These are phyloP conservation scores for Isoetes taiwanensis DNA, from an alignment of 75 land plant genomes.

Conservation along the genomic window DNA sequence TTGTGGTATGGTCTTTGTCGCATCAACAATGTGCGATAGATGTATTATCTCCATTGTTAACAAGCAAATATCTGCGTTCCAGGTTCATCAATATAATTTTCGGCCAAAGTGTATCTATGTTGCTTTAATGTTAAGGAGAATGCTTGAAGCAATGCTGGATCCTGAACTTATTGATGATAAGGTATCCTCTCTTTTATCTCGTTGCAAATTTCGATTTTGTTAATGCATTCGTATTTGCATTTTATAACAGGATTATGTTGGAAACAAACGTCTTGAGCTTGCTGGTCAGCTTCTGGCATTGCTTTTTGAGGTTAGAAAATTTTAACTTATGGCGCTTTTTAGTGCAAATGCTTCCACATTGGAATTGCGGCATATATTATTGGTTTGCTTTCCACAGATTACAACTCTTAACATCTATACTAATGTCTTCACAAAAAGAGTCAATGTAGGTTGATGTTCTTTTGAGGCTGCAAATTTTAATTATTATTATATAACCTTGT, in stretches of 20 bases:
- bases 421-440: too few species aligned
- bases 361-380: neutral
- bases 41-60: neutral
- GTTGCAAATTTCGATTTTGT: too few species aligned
- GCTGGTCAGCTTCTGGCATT: constrained; percentile 88
- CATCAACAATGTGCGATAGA: neutral
- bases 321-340: too few species aligned
- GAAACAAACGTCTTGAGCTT: constrained; percentile 89
- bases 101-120: constrained; percentile 84
- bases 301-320: constrained; percentile 73
- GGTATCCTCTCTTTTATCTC: constrained; percentile 30
- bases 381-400: neutral
- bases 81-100: constrained; percentile 55
- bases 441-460: neutral
- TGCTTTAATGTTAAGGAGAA: constrained; percentile 82
- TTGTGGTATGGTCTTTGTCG: constrained; percentile 45
- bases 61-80: constrained; percentile 5
- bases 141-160: constrained; percentile 87
- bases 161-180: constrained; percentile 84
- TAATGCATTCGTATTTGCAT: too few species aligned
- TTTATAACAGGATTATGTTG: constrained; percentile 92
- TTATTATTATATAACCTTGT: neutral
- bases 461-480: constrained; percentile 1
- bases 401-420: too few species aligned
- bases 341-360: too few species aligned